Percentiles rank a stretch among this genome's conserved stretches.
Conservation (phyloP, 2,329 filamentous ascomycete species). For the Coniella lustricola region DNA sequence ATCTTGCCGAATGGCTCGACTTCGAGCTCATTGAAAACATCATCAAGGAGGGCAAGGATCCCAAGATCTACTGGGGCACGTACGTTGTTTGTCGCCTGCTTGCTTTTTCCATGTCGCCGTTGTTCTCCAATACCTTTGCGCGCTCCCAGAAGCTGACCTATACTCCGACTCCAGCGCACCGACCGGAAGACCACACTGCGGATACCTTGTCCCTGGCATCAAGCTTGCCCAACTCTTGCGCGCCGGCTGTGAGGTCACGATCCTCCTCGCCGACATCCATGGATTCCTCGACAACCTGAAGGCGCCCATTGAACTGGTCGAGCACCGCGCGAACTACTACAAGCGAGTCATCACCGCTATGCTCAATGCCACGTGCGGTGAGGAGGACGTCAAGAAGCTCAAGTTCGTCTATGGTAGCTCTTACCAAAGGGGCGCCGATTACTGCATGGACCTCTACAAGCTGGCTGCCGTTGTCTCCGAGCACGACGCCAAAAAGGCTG, state of each 20-base stretch:
- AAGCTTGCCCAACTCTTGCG: constrained; percentile 85
- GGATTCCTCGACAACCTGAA: constrained; percentile 70
- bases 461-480: constrained; percentile 64
- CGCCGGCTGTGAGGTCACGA: constrained; percentile 74
- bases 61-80: constrained; percentile 78
- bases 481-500: constrained; percentile 82
- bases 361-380: constrained; percentile 70
- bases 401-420: constrained; percentile 78
- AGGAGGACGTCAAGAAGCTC: constrained; percentile 58
- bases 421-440: constrained; percentile 68
- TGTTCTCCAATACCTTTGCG: background rate
- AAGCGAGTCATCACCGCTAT: constrained; percentile 65
- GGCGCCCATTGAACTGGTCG: constrained; percentile 81
- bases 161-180: constrained; percentile 53
- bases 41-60: constrained; percentile 60
- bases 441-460: constrained; percentile 85
- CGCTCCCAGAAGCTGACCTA: background rate
- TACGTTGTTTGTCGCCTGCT: constrained; percentile 6
- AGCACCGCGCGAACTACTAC: constrained; percentile 80
- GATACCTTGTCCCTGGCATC: constrained; percentile 81
- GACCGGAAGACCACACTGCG: constrained; percentile 80
- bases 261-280: constrained; percentile 69
- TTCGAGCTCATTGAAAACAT: constrained; percentile 75
- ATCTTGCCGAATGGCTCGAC: constrained; percentile 76
- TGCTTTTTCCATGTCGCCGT: background rate